Conservation (phyloP, 495 filamentous ascomycete genomes). For the Neurospora sp. region DNA sequence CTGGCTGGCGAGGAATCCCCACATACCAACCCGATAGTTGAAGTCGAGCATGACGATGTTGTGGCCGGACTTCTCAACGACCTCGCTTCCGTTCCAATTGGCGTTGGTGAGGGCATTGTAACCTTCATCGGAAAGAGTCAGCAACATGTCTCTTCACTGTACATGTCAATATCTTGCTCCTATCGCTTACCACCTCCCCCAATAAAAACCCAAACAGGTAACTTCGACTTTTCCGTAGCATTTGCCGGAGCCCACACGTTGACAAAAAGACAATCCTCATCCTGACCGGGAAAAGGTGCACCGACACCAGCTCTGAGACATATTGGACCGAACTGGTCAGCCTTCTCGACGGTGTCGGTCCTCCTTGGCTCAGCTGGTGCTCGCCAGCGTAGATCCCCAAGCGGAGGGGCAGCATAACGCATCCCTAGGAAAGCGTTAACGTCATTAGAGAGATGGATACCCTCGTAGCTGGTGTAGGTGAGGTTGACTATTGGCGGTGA, state of each 20-base stretch:
- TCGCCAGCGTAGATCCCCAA: slow-evolving; percentile 30
- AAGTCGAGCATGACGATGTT: slow-evolving; percentile 63
- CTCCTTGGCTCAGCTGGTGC: slow-evolving; percentile 24
- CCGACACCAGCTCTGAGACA: slow-evolving; percentile 40
- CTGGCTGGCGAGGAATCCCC: slow-evolving; percentile 60
- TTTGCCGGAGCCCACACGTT: slow-evolving; percentile 62
- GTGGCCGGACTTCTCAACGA: slow-evolving; percentile 48
- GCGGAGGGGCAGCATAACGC: slow-evolving; percentile 34
- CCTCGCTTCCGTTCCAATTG: slow-evolving; percentile 54
- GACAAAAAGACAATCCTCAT: slow-evolving; percentile 67
- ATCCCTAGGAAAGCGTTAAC: slow-evolving; percentile 35
- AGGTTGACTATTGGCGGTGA: slow-evolving; percentile 21
- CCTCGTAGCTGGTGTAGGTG: slow-evolving; percentile 35
- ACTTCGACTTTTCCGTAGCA: slow-evolving; percentile 33
- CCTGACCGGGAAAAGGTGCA: slow-evolving; percentile 27
- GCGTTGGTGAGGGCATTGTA: slow-evolving; percentile 54
- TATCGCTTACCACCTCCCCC: slow-evolving; percentile 51
- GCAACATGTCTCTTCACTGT: not conserved
- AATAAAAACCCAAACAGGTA: slow-evolving; percentile 66
- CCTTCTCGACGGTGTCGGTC: slow-evolving; percentile 11
- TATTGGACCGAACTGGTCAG: slow-evolving; percentile 33
- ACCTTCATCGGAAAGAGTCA: slow-evolving; percentile 18
- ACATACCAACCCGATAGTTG: slow-evolving; percentile 65
- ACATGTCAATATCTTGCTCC: not conserved
- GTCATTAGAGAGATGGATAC: slow-evolving; percentile 17